Evolutionary conservation across 805 yeast genomes (phyloP).

Genomic region (Nakazawaea siamensis): DNA sequence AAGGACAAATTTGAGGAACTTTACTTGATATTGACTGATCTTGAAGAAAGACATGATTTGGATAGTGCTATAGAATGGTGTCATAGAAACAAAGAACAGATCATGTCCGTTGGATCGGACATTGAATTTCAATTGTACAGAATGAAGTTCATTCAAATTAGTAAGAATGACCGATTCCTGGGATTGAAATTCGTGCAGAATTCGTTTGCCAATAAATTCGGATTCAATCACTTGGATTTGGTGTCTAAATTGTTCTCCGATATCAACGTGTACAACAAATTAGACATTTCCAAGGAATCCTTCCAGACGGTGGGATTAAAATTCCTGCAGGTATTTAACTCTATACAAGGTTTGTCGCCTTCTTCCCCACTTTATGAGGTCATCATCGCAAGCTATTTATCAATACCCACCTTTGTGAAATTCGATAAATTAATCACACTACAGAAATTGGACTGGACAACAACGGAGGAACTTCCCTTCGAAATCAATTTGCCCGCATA

Average conservation of each 20-base stretch:
- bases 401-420: conserved; percentile 46
- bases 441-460: conserved; percentile 43
- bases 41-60: conserved; percentile 26
- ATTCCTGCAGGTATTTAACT: conserved; percentile 41
- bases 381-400: conserved; percentile 41
- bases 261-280: conserved; percentile 11
- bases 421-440: conserved; percentile 31
- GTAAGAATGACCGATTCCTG: conserved; percentile 16
- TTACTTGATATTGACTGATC: conserved; percentile 31
- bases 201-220: conserved; percentile 28
- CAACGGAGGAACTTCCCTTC: conserved; percentile 53
- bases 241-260: conserved; percentile 38
- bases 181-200: conserved; percentile 37
- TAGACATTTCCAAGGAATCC: no score
- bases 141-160: conserved; percentile 29
- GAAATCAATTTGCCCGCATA: conserved; percentile 47
- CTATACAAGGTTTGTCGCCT: conserved; percentile 36
- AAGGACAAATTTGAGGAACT: conserved; percentile 30
- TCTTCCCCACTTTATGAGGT: conserved; percentile 47
- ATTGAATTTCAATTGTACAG: conserved; percentile 37
- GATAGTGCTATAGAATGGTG: conserved; percentile 46
- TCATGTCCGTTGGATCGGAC: conserved; percentile 28
- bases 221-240: conserved; percentile 28
- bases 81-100: conserved; percentile 15
- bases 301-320: no score